A percentile compares a stretch with the other conserved stretches of the same genome.
Evolutionary conservation across 2,329 filamentous ascomycete genomes (phyloP).

Genomic region (Ascochyta koolunga): DNA sequence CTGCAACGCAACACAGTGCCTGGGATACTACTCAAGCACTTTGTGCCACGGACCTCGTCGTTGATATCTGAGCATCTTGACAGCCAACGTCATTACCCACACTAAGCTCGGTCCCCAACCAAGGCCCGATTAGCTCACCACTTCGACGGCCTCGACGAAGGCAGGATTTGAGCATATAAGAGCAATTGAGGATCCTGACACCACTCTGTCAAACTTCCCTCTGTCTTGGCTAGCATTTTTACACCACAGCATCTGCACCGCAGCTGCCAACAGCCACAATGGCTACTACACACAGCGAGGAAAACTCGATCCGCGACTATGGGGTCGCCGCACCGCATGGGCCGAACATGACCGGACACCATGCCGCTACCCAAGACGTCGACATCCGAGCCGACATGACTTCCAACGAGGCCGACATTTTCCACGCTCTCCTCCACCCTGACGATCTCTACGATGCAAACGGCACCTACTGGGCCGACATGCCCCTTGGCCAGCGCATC

Average conservation of each 20-base stretch:
- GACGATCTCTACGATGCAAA: slow-evolving; percentile 85
- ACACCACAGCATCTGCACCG: neutral
- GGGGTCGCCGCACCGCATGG: slow-evolving; percentile 56
- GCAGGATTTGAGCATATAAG: slow-evolving; percentile 12
- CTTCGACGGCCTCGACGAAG: neutral
- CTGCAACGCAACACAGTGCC: slow-evolving; percentile 15
- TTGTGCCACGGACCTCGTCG: slow-evolving; percentile 6
- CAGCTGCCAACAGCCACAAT: slow-evolving; percentile 21
- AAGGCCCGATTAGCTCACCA: slow-evolving; percentile 3
- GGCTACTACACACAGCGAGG: slow-evolving; percentile 30
- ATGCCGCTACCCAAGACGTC: slow-evolving; percentile 51
- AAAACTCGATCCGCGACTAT: slow-evolving; percentile 52
- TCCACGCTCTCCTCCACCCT: slow-evolving; percentile 81
- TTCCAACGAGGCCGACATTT: slow-evolving; percentile 65
- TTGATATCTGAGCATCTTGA: neutral
- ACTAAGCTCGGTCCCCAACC: slow-evolving; percentile 12
- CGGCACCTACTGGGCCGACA: slow-evolving; percentile 91
- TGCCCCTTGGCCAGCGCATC: slow-evolving; percentile 72
- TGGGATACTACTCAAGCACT: slow-evolving; percentile 3
- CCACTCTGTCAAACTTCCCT: neutral
- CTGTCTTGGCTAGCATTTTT: neutral
- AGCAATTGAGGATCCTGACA: slow-evolving; percentile 1
- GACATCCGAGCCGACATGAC: slow-evolving; percentile 57
- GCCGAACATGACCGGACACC: slow-evolving; percentile 53
- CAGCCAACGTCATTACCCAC: slow-evolving; percentile 16